Evolutionary conservation across 805 yeast species (phyloP), one percentile per base, ranked within the genome.

Genomic region (Candida nemodendra): DNA sequence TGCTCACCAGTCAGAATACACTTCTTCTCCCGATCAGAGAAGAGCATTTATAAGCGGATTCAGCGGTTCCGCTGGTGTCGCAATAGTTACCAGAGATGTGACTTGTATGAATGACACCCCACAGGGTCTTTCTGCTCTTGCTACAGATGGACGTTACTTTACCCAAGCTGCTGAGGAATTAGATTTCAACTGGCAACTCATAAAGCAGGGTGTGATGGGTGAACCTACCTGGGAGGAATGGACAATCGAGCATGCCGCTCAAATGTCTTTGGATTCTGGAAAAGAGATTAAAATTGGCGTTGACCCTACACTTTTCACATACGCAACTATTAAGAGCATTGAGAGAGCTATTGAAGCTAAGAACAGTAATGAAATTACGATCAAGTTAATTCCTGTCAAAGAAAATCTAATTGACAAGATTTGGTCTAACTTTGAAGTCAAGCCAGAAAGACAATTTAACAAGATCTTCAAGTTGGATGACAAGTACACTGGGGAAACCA

Each of bases 401-500:
- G 72, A 67, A 12, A 76, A 76, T 51, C 62, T 77, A 50, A 53
- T 77, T 17, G 77, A 69, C 44, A 53, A 54, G 21, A 74, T 76
- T 31, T 76, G 82, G 81, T 46, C 57, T 14, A 36, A 58, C 11
- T 76, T 76, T 54, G 91, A 87, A 64, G 70, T 71, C 16, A 51
- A 68, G 6, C 96, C 97, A 17, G 54, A 51, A 9, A 67, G 86
- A 39, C 69, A 78, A 17, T 56, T 68, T 12, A 72, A 70, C 30
- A 68, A 70, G 3, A 68, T 90, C 32, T 59, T 70, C 23, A 57
- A 68, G 18, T 71, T 87, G 38, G 75, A 69, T 34, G 53, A 61
- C 3, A 65, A 77, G 44, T 82, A 59, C 57, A 66, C 85, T 5
- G 99, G 98, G 31, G 83, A 78, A 58, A 56, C 72, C 2, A 74